Evolutionary conservation across 2,329 filamentous ascomycete species (phyloP).

Genomic region (Colletotrichum graminicola): DNA sequence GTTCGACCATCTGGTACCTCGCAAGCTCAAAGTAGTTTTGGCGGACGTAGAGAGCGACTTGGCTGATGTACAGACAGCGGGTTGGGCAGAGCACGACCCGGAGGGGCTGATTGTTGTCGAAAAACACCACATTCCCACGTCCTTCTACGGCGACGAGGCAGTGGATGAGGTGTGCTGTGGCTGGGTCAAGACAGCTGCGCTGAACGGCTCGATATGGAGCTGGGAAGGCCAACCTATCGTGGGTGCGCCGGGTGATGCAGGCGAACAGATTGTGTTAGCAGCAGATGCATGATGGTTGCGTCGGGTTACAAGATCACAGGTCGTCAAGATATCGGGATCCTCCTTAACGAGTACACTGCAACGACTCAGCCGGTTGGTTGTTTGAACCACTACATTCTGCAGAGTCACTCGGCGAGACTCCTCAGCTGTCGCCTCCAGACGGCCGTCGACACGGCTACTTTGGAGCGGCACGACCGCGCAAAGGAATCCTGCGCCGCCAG

Average conservation of each 20-base stretch:
- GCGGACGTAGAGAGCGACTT: constrained; percentile 40
- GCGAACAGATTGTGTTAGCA: not conserved
- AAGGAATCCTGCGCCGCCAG: constrained; percentile 12
- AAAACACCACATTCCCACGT: constrained; percentile 54
- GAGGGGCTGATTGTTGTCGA: constrained; percentile 54
- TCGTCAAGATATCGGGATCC: too few relatives aligned
- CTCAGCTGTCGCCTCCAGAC: too few relatives aligned
- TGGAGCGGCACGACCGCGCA: constrained; percentile 3
- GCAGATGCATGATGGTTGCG: not conserved
- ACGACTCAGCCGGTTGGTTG: too few relatives aligned
- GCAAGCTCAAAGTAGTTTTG: constrained; percentile 45
- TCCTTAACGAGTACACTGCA: too few relatives aligned
- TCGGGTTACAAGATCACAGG: not conserved
- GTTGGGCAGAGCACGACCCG: constrained; percentile 54
- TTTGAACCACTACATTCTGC: too few relatives aligned
- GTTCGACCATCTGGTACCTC: constrained; percentile 46
- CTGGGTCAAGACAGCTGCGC: constrained; percentile 56
- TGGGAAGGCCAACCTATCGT: constrained; percentile 46
- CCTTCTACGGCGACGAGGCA: constrained; percentile 55
- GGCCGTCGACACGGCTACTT: not conserved
- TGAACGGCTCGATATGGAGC: constrained; percentile 56
- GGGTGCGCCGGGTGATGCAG: not conserved
- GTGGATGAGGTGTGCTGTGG: constrained; percentile 53
- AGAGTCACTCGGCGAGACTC: too few relatives aligned
- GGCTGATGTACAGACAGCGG: constrained; percentile 45